Percentiles rank a stretch among this genome's conserved stretches.
These are phyloP conservation scores for Fragilariopsis cylindrus DNA, from an alignment of 108 stramenopile species.

Conservation along the genomic window DNA sequence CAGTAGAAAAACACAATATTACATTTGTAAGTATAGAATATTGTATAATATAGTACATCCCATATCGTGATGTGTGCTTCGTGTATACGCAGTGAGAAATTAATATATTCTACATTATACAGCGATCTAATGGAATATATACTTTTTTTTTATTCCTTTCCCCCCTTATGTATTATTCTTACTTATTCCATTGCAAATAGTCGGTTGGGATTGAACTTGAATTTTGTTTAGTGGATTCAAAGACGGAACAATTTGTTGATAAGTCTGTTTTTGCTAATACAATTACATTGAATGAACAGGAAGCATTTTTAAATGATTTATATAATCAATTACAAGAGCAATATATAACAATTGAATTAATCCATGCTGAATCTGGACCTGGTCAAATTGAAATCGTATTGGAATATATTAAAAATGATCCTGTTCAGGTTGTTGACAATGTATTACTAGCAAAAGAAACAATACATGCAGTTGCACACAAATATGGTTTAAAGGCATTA, in stretches of 20 bases:
- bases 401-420: conserved; percentile 43
- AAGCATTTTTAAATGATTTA: conserved; percentile 62
- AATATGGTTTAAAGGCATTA: conserved; percentile 53
- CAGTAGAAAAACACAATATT: conserved; percentile 44
- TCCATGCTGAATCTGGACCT: conserved; percentile 76
- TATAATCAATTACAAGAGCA: conserved; percentile 67
- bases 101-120: background rate
- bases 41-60: background rate
- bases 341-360: conserved; percentile 63
- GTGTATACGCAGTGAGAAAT: background rate
- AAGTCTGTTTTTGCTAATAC: conserved; percentile 61
- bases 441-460: conserved; percentile 72
- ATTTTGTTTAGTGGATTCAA: conserved; percentile 50
- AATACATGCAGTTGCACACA: conserved; percentile 54
- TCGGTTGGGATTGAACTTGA: conserved; percentile 78
- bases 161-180: background rate
- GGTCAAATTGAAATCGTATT: conserved; percentile 84
- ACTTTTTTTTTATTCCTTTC: background rate
- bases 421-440: conserved; percentile 63
- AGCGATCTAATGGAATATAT: too few relatives aligned
- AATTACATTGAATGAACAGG: conserved; percentile 70
- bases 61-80: background rate
- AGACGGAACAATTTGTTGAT: conserved; percentile 52
- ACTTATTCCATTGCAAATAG: background rate
- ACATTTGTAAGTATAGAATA: conserved; percentile 44